Evolutionary conservation across 1,139 yeast species (phyloP).

Genomic region (Lodderomyces oxycetoniae): DNA sequence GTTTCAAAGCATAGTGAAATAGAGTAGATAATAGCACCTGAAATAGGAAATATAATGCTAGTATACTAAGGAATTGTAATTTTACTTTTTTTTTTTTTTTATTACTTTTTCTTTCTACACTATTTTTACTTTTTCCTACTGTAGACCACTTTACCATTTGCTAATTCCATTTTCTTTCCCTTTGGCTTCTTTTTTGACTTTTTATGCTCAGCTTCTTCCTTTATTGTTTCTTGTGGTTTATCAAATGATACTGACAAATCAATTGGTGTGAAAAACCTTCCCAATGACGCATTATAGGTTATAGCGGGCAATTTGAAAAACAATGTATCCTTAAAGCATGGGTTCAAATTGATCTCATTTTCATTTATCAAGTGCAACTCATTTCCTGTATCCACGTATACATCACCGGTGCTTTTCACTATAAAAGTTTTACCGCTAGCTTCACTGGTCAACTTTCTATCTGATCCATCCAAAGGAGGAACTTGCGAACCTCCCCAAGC

Average conservation of each 20-base stretch:
- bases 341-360: slow-evolving; percentile 31
- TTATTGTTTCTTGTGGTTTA: slow-evolving; percentile 13
- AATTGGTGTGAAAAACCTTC: slow-evolving; percentile 29
- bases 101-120: neutral
- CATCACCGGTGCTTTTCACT: slow-evolving; percentile 67
- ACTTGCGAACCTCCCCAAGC: slow-evolving; percentile 59
- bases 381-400: slow-evolving; percentile 55
- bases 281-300: slow-evolving; percentile 45
- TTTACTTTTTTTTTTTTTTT: too few relatives aligned
- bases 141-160: slow-evolving; percentile 58
- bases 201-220: slow-evolving; percentile 15
- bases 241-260: slow-evolving; percentile 20
- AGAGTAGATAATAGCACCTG: slow-evolving; percentile 12
- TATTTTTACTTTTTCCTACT: slow-evolving; percentile 28
- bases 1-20: slow-evolving; percentile 39
- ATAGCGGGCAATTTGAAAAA: slow-evolving; percentile 43
- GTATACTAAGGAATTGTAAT: neutral
- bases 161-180: slow-evolving; percentile 48
- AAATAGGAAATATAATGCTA: too few relatives aligned
- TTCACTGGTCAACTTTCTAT: slow-evolving; percentile 34
- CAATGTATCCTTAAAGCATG: slow-evolving; percentile 53
- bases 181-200: slow-evolving; percentile 30
- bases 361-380: slow-evolving; percentile 32
- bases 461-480: slow-evolving; percentile 46
- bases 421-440: slow-evolving; percentile 52